These are phyloP conservation scores for Peltaster fructicola DNA, from an alignment of 2,329 filamentous ascomycete genomes.

Conservation along the genomic window DNA sequence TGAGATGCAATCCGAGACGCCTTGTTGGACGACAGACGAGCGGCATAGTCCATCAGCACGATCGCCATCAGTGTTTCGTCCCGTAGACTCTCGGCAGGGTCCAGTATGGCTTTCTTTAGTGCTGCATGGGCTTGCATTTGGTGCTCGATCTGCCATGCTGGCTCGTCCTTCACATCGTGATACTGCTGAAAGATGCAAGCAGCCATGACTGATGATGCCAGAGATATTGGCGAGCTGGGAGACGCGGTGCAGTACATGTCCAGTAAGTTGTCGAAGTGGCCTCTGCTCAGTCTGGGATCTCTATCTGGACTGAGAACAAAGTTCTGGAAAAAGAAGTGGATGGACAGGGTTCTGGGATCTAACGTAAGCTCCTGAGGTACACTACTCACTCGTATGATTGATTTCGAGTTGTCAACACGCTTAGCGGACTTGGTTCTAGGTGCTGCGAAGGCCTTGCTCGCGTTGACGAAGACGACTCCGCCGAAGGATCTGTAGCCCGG, in stretches of 20 bases:
- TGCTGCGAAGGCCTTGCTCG: neutral
- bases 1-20: too few species aligned
- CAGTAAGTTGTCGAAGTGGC: slow-evolving; percentile 1
- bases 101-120: neutral
- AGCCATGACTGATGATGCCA: slow-evolving; percentile 1
- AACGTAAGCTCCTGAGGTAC: neutral
- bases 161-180: neutral
- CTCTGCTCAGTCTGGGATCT: neutral
- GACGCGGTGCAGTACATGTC: neutral
- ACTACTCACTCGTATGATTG: too few species aligned
- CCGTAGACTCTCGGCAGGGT: neutral
- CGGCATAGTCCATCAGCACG: neutral
- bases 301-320: neutral
- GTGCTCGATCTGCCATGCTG: neutral
- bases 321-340: neutral
- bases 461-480: slow-evolving; percentile 1
- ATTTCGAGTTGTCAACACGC: too few species aligned
- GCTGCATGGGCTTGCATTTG: neutral
- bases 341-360: neutral
- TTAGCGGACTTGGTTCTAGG: neutral
- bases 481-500: slow-evolving; percentile 5
- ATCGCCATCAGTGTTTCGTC: neutral
- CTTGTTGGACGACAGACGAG: neutral
- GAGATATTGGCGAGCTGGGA: neutral
- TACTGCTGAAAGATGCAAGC: neutral